Evolutionary conservation across 768 basidiomycete genomes (phyloP).

Genomic region (Pisolithus marmoratus): DNA sequence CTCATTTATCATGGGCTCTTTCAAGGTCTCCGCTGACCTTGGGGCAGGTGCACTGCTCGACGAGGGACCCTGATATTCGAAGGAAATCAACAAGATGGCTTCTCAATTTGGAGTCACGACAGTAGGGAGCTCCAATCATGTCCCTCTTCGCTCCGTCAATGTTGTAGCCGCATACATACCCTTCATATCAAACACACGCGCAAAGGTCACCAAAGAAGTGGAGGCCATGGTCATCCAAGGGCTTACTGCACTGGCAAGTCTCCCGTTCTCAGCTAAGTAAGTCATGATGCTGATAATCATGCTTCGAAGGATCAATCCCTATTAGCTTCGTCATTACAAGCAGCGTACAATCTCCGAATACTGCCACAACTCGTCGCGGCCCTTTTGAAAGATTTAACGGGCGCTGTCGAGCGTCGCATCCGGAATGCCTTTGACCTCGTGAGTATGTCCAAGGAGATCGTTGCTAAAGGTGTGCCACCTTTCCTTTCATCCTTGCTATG

Average conservation of each 20-base stretch:
- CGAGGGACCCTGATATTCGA: constrained; percentile 31
- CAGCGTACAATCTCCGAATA: constrained; percentile 86
- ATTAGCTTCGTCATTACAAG: constrained; percentile 91
- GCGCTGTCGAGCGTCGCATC: constrained; percentile 79
- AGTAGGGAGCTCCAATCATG: constrained; percentile 19
- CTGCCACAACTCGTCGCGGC: constrained; percentile 79
- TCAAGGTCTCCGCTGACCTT: constrained; percentile 1
- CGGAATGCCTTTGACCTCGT: constrained; percentile 80
- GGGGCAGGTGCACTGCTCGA: constrained; percentile 44
- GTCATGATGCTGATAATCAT: neutral
- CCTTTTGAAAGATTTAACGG: constrained; percentile 72
- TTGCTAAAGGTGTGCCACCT: constrained; percentile 57
- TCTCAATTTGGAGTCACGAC: constrained; percentile 5
- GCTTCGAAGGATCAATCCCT: constrained; percentile 79
- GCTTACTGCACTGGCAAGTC: constrained; percentile 64
- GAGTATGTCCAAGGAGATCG: constrained; percentile 79
- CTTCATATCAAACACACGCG: constrained; percentile 65
- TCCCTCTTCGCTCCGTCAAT: constrained; percentile 69
- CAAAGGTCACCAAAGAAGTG: constrained; percentile 79
- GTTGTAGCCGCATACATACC: constrained; percentile 66
- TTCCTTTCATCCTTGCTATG: constrained; percentile 1
- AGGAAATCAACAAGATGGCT: neutral
- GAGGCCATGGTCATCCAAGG: constrained; percentile 84
- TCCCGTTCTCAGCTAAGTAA: neutral
- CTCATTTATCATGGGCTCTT: neutral